Percentiles rank a stretch among this genome's conserved stretches.
Evolutionary conservation across 1,284 basidiomycete species (phyloP).

Genomic region (Naganishia liquefaciens): DNA sequence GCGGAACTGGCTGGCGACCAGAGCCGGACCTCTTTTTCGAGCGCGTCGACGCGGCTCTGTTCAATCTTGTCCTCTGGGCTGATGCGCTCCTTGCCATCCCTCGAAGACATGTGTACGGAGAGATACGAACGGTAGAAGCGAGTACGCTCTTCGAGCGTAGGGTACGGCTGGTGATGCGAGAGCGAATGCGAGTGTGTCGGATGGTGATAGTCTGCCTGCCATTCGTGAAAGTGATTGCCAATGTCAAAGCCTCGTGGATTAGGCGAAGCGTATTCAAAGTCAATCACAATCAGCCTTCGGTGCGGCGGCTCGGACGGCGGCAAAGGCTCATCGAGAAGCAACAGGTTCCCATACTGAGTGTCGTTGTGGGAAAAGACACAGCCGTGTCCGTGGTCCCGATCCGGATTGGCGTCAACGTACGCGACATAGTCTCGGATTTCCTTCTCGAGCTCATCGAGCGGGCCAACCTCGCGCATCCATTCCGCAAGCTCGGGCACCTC

Average conservation of each 20-base stretch:
- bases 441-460: slow-evolving; percentile 43
- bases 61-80: slow-evolving; percentile 42
- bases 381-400: slow-evolving; percentile 44
- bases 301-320: slow-evolving; percentile 56
- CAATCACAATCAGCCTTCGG: slow-evolving; percentile 78
- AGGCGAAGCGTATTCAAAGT: slow-evolving; percentile 89
- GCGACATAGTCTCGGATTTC: slow-evolving; percentile 49
- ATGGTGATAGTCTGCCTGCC: slow-evolving; percentile 85
- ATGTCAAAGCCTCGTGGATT: slow-evolving; percentile 90
- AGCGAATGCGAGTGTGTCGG: slow-evolving; percentile 68
- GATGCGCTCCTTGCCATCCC: slow-evolving; percentile 43
- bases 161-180: slow-evolving; percentile 69
- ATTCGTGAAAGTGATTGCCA: slow-evolving; percentile 94
- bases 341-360: slow-evolving; percentile 88
- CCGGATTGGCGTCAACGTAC: slow-evolving; percentile 41
- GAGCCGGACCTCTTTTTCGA: slow-evolving; percentile 74
- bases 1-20: slow-evolving; percentile 88
- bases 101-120: slow-evolving; percentile 45
- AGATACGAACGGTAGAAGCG: slow-evolving; percentile 86
- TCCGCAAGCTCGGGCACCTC: slow-evolving; percentile 45
- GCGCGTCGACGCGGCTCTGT: slow-evolving; percentile 46
- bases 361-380: slow-evolving; percentile 74
- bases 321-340: slow-evolving; percentile 64
- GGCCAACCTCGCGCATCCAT: slow-evolving; percentile 47
- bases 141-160: slow-evolving; percentile 67